Evolutionary conservation across 2,329 filamentous ascomycete genomes (phyloP), one percentile per base, ranked within the genome.

Genomic region (Fusarium udum): DNA sequence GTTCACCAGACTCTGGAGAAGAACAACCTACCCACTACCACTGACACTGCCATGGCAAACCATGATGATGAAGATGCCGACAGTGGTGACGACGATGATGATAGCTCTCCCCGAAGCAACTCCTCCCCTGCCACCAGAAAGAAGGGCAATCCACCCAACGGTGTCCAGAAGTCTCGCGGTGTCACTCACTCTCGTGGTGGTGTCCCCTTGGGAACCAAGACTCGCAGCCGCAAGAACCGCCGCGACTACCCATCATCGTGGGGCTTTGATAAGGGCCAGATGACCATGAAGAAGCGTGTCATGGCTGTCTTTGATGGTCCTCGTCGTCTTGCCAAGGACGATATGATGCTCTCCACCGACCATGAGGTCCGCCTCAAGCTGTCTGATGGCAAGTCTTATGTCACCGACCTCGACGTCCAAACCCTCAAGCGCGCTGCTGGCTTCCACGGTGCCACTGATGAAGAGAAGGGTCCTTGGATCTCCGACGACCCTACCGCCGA

Each of bases 211-310:
- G 81, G 84, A 73, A 87, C 83, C 75, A 89, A 88, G 82, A 84
- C 85, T 40, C 90, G 90, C 78, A 91, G 93, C 63, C 93, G 94
- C 83, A 97, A 97, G 87, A 95, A 94, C 87, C 91, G 95, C 75
- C 95, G 95, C 82, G 94, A 97, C 82, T 98, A 97, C 81, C 96
- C 96, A 18, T 91, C 93, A 1, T 95, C 93, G 4, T 99, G 96
- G 96, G 95, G 96, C 59, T 96, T 95, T 78, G 90, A 95, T 71
- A 92, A 93, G 78, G 93, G 94, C 78, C 95, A 96, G 85, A 97
- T 98, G 94, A 97, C 93, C 80, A 97, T 97, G 90, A 98, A 97
- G 90, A 98, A 98, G 89, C 93, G 96, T 34, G 94, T 98, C 62
- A 87, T 98, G 78, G 94, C 94, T 73, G 93, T 97, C 26, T 99